phyloP scores from a whole-genome alignment of 1,284 basidiomycete species.

The Abortiporus biennis region DNA sequence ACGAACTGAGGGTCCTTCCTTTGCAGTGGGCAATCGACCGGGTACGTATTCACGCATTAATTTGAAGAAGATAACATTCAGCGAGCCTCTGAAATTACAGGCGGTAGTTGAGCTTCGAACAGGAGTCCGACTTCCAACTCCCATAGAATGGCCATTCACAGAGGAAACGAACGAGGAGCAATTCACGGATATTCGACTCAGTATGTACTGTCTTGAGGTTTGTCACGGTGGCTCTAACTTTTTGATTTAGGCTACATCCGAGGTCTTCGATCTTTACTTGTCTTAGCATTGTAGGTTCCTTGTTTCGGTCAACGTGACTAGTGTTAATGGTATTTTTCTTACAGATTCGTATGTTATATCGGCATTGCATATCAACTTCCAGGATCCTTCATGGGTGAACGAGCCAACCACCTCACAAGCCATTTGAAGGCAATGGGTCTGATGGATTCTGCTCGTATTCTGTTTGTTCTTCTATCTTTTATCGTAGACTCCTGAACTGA shows the following conservation, averaged over 20 bases:
- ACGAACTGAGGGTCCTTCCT: conserved; percentile 63
- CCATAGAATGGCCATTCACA: conserved; percentile 69
- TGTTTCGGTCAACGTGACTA: no score
- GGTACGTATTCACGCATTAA: conserved; percentile 31
- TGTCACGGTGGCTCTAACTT: conserved; percentile 10
- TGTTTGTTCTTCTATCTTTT: conserved; percentile 31
- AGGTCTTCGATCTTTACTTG: conserved; percentile 54
- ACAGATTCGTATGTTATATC: conserved; percentile 62
- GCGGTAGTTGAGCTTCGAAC: conserved; percentile 64
- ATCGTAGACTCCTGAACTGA: background rate
- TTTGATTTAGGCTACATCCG: conserved; percentile 47
- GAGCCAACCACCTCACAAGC: conserved; percentile 52
- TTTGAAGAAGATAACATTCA: conserved; percentile 1
- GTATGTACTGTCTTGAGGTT: conserved; percentile 27
- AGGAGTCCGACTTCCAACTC: conserved; percentile 42
- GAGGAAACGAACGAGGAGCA: conserved; percentile 62
- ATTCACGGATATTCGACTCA: conserved; percentile 43
- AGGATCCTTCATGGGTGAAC: conserved; percentile 57
- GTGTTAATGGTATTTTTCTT: conserved; percentile 2
- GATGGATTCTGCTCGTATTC: conserved; percentile 55
- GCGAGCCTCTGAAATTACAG: conserved; percentile 24
- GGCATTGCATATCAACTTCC: conserved; percentile 72
- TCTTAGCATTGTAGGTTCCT: conserved; percentile 56
- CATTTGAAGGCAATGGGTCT: conserved; percentile 76
- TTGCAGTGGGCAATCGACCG: conserved; percentile 75